Evolutionary conservation across 345 rosid genomes (phyloP).

Genomic region (Limnanthes douglasii): DNA sequence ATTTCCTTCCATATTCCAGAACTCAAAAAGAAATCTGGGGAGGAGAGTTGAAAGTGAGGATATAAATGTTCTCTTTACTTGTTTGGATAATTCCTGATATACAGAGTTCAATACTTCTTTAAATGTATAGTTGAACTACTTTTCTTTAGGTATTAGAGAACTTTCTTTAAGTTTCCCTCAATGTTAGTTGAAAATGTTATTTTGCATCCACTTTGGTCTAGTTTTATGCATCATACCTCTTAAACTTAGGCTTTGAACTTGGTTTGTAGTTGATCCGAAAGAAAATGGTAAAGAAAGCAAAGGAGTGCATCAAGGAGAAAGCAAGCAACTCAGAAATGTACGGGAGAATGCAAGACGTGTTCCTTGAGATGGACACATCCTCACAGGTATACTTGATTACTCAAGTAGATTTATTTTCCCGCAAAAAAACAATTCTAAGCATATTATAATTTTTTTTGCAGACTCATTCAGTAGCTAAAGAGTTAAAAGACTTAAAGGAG

Average conservation of each 20-base stretch:
- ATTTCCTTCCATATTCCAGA: no score
- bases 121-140: no score
- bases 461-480: conserved; percentile 36
- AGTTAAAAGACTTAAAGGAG: conserved; percentile 52
- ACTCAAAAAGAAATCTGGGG: no score
- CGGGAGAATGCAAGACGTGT: conserved; percentile 47
- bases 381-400: conserved; percentile 17
- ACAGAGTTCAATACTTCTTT: no score
- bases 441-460: conserved; percentile 12
- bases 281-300: conserved; percentile 54
- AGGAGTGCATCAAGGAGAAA: conserved; percentile 42
- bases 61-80: no score
- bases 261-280: conserved; percentile 33
- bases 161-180: no score
- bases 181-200: no score
- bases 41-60: no score
- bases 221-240: no score
- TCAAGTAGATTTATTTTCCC: background rate
- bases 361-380: conserved; percentile 42
- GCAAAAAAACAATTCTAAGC: conserved; percentile 7
- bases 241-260: conserved; percentile 3
- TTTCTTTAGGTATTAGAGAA: no score
- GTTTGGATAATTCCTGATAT: no score
- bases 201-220: no score
- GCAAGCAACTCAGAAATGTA: conserved; percentile 55